These are phyloP conservation scores for Tillandsia fasciculata DNA, from an alignment of 176 grass and related monocot species.

Conservation along the genomic window DNA sequence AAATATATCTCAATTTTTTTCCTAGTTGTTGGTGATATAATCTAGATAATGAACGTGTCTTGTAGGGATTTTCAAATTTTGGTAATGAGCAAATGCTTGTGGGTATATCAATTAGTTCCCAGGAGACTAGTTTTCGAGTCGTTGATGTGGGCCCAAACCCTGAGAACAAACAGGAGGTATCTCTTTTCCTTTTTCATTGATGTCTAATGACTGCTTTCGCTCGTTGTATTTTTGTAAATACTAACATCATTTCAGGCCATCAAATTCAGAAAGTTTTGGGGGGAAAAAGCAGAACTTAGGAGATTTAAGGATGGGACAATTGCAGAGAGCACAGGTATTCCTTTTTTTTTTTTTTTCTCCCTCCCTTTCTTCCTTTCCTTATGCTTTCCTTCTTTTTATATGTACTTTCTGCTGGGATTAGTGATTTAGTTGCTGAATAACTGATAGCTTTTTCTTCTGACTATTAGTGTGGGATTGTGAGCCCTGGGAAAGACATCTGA, in stretches of 20 bases:
- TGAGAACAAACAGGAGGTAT: conserved; percentile 66
- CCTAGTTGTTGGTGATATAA: background rate
- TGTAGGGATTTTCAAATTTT: conserved; percentile 86
- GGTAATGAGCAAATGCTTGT: conserved; percentile 48
- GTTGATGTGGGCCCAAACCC: conserved; percentile 84
- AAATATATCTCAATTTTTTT: no score
- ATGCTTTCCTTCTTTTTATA: background rate
- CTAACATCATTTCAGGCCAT: conserved; percentile 33
- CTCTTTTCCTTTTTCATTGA: conserved; percentile 17
- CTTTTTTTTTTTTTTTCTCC: conserved; percentile 6
- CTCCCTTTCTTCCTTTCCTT: background rate
- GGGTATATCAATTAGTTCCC: conserved; percentile 55
- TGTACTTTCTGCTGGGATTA: background rate
- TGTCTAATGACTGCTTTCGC: background rate
- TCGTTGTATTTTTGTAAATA: conserved; percentile 15
- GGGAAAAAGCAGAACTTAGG: conserved; percentile 89
- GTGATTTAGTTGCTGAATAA: no score
- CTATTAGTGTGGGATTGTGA: conserved; percentile 74
- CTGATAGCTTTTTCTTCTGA: conserved; percentile 16
- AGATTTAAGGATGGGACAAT: conserved; percentile 93
- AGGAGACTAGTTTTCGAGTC: conserved; percentile 63
- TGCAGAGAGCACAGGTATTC: conserved; percentile 88
- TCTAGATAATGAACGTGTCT: background rate
- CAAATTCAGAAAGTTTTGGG: conserved; percentile 91
- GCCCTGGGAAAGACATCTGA: conserved; percentile 64